phyloP scores from a whole-genome alignment of 2,329 filamentous ascomycete genomes.

The Sarocladiaceae sp. region DNA sequence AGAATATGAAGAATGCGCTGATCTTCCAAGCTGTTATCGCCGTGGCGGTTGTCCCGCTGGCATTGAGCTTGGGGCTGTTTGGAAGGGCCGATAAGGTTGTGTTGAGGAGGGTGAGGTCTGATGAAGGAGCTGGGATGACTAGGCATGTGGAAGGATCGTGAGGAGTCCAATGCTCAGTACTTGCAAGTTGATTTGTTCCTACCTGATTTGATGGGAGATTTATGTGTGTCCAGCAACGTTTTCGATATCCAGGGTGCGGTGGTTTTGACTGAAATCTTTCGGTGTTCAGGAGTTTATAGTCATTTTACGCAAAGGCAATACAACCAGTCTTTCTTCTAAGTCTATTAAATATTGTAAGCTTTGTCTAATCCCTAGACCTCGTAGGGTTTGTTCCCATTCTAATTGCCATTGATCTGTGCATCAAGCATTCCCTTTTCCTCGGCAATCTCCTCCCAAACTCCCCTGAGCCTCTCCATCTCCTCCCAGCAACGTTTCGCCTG shows the following conservation, averaged over 20 bases:
- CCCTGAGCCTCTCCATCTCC: conserved; percentile 67
- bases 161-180: too few species aligned
- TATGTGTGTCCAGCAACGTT: too few species aligned
- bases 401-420: conserved; percentile 7
- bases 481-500: conserved; percentile 60
- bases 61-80: conserved; percentile 66
- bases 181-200: too few species aligned
- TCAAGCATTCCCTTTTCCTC: conserved; percentile 15
- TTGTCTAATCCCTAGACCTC: too few species aligned
- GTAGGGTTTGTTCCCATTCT: conserved; percentile 1
- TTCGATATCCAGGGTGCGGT: too few species aligned
- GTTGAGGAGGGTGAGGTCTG: conserved; percentile 46
- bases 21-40: conserved; percentile 76
- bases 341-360: too few species aligned
- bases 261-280: too few species aligned
- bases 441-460: conserved; percentile 54
- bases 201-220: too few species aligned
- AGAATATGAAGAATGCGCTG: conserved; percentile 70
- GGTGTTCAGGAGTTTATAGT: too few species aligned
- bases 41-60: conserved; percentile 59
- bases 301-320: too few species aligned
- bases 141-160: background rate
- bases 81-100: conserved; percentile 50
- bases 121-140: conserved; percentile 22
- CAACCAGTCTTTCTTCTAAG: too few species aligned